phyloP scores from a whole-genome alignment of 169 alveolate species.

The Plasmodium knowlesi region DNA sequence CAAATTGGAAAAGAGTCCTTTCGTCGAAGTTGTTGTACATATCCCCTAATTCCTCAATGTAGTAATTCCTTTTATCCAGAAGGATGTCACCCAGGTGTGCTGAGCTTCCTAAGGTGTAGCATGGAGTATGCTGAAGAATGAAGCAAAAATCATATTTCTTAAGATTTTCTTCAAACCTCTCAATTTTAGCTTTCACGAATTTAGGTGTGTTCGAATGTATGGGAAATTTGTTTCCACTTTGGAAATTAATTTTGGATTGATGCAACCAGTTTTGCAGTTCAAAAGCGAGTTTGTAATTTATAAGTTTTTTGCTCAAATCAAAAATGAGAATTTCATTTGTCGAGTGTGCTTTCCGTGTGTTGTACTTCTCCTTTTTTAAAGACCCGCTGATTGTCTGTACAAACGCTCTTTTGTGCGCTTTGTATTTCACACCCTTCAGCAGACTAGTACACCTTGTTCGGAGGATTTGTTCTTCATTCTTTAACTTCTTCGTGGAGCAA shows the following conservation, averaged over 20 bases:
- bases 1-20: conserved; percentile 12
- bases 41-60: conserved; percentile 61
- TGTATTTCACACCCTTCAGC: neutral
- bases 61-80: conserved; percentile 12
- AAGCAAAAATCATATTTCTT: conserved; percentile 77
- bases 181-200: conserved; percentile 21
- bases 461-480: conserved; percentile 12
- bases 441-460: neutral
- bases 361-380: conserved; percentile 2
- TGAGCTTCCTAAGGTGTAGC: conserved; percentile 80
- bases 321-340: conserved; percentile 53
- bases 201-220: neutral
- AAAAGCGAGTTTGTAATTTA: conserved; percentile 51
- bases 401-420: neutral
- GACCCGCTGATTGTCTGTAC: neutral
- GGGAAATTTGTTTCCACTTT: conserved; percentile 4
- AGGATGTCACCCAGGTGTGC: conserved; percentile 54
- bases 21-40: conserved; percentile 12
- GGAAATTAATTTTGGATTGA: conserved; percentile 48
- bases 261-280: conserved; percentile 51
- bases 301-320: conserved; percentile 49
- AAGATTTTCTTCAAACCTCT: conserved; percentile 37
- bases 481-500: conserved; percentile 11
- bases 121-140: conserved; percentile 79
- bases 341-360: neutral